A percentile compares a stretch with the other conserved stretches of the same genome.
phyloP scores from a whole-genome alignment of 768 basidiomycete species.

The Nidularia sp. region DNA sequence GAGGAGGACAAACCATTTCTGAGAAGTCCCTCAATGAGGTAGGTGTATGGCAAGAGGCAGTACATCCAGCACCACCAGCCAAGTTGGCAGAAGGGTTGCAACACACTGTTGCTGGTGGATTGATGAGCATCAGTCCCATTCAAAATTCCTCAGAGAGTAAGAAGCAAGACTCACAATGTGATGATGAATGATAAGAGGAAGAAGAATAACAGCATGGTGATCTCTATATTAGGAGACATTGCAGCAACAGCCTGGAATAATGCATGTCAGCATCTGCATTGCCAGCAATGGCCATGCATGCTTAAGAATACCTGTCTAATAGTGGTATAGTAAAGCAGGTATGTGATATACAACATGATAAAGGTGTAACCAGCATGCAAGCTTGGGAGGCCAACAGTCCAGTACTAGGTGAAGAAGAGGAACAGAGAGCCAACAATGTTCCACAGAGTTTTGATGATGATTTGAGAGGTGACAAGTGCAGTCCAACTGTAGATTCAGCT shows the following conservation, averaged over 20 bases:
- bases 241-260: constrained; percentile 60
- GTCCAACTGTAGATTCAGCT: constrained; percentile 67
- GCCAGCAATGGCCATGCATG: constrained; percentile 33
- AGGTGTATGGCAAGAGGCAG: constrained; percentile 44
- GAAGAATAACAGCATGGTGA: constrained; percentile 54
- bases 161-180: constrained; percentile 43
- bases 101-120: constrained; percentile 49
- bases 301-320: too few species aligned
- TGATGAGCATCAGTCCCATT: background rate
- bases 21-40: constrained; percentile 46
- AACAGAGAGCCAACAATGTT: constrained; percentile 56
- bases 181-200: constrained; percentile 61
- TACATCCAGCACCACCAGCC: constrained; percentile 79
- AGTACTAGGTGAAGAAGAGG: constrained; percentile 71
- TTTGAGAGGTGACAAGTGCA: constrained; percentile 48
- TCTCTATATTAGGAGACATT: constrained; percentile 56
- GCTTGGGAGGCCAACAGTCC: constrained; percentile 59
- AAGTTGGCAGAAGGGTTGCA: constrained; percentile 59
- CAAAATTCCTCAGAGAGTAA: constrained; percentile 4
- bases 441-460: constrained; percentile 58
- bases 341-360: constrained; percentile 48
- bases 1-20: constrained; percentile 40
- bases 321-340: constrained; percentile 59
- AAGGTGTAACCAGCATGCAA: constrained; percentile 56
- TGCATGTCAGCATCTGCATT: constrained; percentile 58